These are phyloP conservation scores for Boletus sp. DNA, from an alignment of 768 basidiomycete species.

Conservation along the genomic window DNA sequence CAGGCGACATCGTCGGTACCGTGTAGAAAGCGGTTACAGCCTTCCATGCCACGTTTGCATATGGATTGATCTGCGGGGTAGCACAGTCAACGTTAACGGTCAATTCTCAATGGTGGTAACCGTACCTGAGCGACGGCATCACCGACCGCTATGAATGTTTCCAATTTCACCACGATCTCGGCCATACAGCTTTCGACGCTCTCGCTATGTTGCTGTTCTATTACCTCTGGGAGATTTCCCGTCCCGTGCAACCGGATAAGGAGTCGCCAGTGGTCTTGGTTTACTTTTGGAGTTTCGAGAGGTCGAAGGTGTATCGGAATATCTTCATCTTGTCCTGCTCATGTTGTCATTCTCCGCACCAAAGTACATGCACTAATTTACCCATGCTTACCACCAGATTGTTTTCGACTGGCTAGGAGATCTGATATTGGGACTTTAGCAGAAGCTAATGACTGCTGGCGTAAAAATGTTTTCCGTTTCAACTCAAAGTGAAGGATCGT, in stretches of 20 bases:
- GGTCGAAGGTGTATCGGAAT: slow-evolving; percentile 15
- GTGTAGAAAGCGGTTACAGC: slow-evolving; percentile 26
- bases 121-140: slow-evolving; percentile 24
- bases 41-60: slow-evolving; percentile 30
- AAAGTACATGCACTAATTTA: neutral
- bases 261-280: slow-evolving; percentile 15
- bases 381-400: slow-evolving; percentile 6
- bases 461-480: slow-evolving; percentile 18
- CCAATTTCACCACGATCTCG: slow-evolving; percentile 23
- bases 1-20: slow-evolving; percentile 6
- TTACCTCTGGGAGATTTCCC: neutral
- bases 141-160: slow-evolving; percentile 23
- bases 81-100: neutral
- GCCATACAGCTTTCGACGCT: slow-evolving; percentile 19
- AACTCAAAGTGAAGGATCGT: slow-evolving; percentile 26
- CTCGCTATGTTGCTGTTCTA: neutral
- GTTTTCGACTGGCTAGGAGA: slow-evolving; percentile 10
- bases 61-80: slow-evolving; percentile 24
- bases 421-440: slow-evolving; percentile 18
- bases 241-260: slow-evolving; percentile 20
- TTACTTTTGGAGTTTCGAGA: neutral
- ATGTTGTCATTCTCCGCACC: neutral
- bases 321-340: slow-evolving; percentile 15
- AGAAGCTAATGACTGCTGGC: slow-evolving; percentile 15
- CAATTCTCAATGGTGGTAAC: neutral